These are phyloP conservation scores for Cercospora sp. DNA, from an alignment of 2,329 filamentous ascomycete species.

Conservation along the genomic window DNA sequence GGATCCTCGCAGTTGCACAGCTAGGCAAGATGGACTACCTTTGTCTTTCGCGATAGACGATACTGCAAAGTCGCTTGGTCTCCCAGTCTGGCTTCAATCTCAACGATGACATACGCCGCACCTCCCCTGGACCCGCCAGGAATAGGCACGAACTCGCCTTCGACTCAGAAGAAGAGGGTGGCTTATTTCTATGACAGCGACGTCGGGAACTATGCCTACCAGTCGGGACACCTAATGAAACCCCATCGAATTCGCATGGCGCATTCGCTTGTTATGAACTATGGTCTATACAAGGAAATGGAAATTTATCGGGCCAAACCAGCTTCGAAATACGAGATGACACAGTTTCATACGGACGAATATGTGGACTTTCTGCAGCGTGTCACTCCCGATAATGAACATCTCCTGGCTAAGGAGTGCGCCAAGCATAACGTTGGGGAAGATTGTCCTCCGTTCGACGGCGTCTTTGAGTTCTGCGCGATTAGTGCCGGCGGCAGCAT, in stretches of 20 bases:
- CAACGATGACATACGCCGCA: neutral
- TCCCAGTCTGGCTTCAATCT: neutral
- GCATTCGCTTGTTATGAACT: constrained; percentile 68
- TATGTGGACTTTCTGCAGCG: constrained; percentile 75
- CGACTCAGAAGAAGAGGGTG: constrained; percentile 65
- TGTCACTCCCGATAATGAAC: constrained; percentile 98
- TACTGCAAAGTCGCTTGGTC: neutral
- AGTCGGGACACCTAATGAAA: constrained; percentile 68
- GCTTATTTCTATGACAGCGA: constrained; percentile 99
- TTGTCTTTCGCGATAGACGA: neutral
- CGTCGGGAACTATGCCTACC: constrained; percentile 97
- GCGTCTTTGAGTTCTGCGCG: constrained; percentile 69
- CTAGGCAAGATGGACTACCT: neutral
- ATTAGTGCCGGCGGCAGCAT: constrained; percentile 70
- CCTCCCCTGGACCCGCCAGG: neutral
- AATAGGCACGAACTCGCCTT: neutral
- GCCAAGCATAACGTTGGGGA: constrained; percentile 71
- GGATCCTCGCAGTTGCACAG: neutral
- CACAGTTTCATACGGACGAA: constrained; percentile 71
- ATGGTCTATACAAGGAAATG: constrained; percentile 70
- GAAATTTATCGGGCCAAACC: constrained; percentile 59
- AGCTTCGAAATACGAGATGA: constrained; percentile 69
- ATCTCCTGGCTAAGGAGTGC: constrained; percentile 80
- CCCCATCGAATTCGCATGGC: constrained; percentile 68
- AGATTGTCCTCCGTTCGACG: constrained; percentile 66